Conservation (phyloP, 2,329 filamentous ascomycete genomes). For the Graphiopsis chlorocephala region DNA sequence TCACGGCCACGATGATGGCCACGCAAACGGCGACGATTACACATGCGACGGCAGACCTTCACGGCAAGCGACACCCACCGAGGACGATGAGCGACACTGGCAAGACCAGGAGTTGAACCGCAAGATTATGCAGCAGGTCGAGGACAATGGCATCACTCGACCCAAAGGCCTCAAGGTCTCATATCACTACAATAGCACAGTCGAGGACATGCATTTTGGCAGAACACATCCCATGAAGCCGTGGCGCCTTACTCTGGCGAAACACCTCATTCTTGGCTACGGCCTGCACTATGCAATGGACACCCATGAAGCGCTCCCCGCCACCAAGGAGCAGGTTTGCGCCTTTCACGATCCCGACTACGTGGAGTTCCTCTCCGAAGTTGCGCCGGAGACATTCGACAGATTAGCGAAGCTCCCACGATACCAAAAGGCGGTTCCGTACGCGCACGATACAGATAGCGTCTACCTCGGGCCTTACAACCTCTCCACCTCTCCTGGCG, state of each 20-base stretch:
- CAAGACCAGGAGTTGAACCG: slow-evolving; percentile 43
- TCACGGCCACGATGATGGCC: slow-evolving; percentile 12
- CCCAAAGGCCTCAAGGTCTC: slow-evolving; percentile 86
- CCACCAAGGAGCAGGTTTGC: slow-evolving; percentile 79
- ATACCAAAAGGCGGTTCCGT: slow-evolving; percentile 40
- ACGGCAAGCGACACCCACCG: slow-evolving; percentile 30
- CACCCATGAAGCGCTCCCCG: slow-evolving; percentile 76
- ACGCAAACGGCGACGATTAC: slow-evolving; percentile 15
- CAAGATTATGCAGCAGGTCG: slow-evolving; percentile 49
- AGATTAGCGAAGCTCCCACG: slow-evolving; percentile 49
- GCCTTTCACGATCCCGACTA: slow-evolving; percentile 86
- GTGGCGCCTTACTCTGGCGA: slow-evolving; percentile 92
- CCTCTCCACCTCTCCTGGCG: slow-evolving; percentile 57
- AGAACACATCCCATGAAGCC: slow-evolving; percentile 97
- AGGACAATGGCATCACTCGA: slow-evolving; percentile 65
- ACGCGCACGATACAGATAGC: slow-evolving; percentile 41
- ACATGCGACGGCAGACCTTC: slow-evolving; percentile 10
- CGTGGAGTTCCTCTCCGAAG: slow-evolving; percentile 68
- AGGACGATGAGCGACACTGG: slow-evolving; percentile 41
- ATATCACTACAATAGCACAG: slow-evolving; percentile 89
- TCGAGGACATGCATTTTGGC: slow-evolving; percentile 94
- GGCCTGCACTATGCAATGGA: slow-evolving; percentile 96
- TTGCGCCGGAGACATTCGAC: slow-evolving; percentile 34
- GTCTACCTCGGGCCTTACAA: slow-evolving; percentile 63
- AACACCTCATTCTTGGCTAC: slow-evolving; percentile 88